Percentiles rank a stretch among this genome's conserved stretches.
These are phyloP conservation scores for Ceratocystis harringtonii DNA, from an alignment of 2,329 filamentous ascomycete species.

Conservation along the genomic window DNA sequence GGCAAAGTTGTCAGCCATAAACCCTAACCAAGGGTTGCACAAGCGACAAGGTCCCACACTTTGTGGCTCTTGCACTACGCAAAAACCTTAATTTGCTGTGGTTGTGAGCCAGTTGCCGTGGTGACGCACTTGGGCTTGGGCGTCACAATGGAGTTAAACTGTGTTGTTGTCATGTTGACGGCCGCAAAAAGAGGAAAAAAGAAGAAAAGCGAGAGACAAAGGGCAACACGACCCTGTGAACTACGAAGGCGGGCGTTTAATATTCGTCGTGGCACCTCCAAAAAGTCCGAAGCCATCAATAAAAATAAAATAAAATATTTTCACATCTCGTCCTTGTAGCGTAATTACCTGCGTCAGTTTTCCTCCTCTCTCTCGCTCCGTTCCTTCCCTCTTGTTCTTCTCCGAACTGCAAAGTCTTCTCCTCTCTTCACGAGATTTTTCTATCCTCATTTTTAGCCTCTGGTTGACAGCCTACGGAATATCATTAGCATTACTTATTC, in stretches of 20 bases:
- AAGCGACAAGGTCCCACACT: not conserved
- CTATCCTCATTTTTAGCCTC: not conserved
- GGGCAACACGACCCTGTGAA: not conserved
- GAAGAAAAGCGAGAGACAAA: not conserved
- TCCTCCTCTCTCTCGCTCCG: not conserved
- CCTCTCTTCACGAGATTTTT: not conserved
- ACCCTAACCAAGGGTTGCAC: not conserved
- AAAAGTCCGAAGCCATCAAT: not conserved
- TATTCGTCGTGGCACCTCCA: not conserved
- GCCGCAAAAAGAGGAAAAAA: not conserved
- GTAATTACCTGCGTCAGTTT: not conserved
- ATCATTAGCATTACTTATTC: not conserved
- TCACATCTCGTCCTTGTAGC: not conserved
- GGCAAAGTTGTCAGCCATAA: not conserved
- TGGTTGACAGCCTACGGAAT: not conserved
- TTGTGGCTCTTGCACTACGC: not conserved
- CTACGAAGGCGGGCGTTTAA: not conserved
- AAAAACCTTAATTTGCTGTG: not conserved
- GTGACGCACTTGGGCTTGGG: not conserved
- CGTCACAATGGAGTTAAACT: not conserved
- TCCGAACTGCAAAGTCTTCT: not conserved
- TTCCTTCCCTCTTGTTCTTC: not conserved
- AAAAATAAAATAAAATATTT: not conserved
- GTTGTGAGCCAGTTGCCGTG: not conserved
- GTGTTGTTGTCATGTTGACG: constrained; percentile 3